Evolutionary conservation across 2,329 filamentous ascomycete genomes (phyloP).

Genomic region (Ceratocystis alfenasii): DNA sequence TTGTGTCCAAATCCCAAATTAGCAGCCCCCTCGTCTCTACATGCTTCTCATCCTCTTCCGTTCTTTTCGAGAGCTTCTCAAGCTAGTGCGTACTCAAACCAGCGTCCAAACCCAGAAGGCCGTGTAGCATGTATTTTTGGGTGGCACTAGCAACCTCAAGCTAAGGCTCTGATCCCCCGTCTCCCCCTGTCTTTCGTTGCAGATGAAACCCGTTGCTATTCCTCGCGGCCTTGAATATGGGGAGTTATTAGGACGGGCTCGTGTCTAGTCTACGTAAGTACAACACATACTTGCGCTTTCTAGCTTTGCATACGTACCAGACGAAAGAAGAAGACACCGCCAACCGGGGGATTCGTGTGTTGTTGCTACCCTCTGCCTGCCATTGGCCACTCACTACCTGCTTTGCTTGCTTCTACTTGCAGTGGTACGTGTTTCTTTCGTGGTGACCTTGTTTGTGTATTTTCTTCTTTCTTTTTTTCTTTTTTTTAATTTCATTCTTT

Average conservation of each 20-base stretch:
- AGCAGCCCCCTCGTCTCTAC: conserved; percentile 2
- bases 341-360: no score
- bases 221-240: not conserved
- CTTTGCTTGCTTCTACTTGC: not conserved
- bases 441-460: not conserved
- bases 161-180: not conserved
- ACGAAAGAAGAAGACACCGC: no score
- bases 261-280: not conserved
- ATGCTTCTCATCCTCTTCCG: not conserved
- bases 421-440: not conserved
- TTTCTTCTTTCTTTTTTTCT: not conserved
- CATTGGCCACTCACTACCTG: not conserved
- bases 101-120: not conserved
- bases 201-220: not conserved
- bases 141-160: not conserved
- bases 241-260: not conserved
- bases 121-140: conserved; percentile 8
- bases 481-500: not conserved
- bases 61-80: not conserved
- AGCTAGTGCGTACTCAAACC: not conserved
- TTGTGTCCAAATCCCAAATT: not conserved
- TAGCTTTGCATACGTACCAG: not conserved
- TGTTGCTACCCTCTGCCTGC: no score
- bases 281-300: not conserved
- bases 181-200: not conserved